phyloP scores from a whole-genome alignment of 495 filamentous ascomycete genomes.

The Daldinia vernicosa region DNA sequence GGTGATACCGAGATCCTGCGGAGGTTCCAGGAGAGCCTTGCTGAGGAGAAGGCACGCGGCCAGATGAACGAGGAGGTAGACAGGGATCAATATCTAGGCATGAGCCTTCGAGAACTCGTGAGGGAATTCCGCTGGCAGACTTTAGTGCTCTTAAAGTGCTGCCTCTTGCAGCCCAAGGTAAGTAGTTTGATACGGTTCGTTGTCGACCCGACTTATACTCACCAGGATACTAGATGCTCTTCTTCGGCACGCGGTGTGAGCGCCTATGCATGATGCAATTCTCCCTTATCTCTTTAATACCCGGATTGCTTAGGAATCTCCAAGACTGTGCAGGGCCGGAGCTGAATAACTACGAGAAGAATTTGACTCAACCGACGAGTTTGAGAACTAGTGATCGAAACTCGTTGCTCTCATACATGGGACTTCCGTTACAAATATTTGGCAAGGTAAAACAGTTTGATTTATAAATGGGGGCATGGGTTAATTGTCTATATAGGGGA shows the following conservation, averaged over 20 bases:
- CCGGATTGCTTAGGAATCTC: slow-evolving; percentile 83
- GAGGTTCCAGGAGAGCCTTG: slow-evolving; percentile 90
- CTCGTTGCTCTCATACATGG: slow-evolving; percentile 93
- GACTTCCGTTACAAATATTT: slow-evolving; percentile 92
- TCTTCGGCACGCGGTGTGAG: slow-evolving; percentile 95
- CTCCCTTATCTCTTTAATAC: slow-evolving; percentile 91
- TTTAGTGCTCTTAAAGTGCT: slow-evolving; percentile 90
- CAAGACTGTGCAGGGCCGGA: slow-evolving; percentile 93
- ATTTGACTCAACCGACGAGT: slow-evolving; percentile 79
- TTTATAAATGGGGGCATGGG: background rate
- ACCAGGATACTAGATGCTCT: slow-evolving; percentile 80
- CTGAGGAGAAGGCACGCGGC: slow-evolving; percentile 66
- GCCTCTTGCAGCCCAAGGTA: slow-evolving; percentile 94
- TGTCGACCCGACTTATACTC: slow-evolving; percentile 1
- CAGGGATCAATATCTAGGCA: slow-evolving; percentile 87
- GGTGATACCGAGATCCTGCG: slow-evolving; percentile 63
- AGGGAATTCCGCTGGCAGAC: slow-evolving; percentile 95
- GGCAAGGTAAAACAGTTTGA: slow-evolving; percentile 71
- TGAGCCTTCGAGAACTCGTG: slow-evolving; percentile 90
- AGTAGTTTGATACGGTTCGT: slow-evolving; percentile 11
- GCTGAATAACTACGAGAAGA: slow-evolving; percentile 82
- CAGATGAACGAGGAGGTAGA: slow-evolving; percentile 73
- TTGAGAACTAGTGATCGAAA: slow-evolving; percentile 89
- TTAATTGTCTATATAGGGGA: slow-evolving; percentile 65
- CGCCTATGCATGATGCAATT: slow-evolving; percentile 98